Percentiles rank a stretch among this genome's conserved stretches.
Evolutionary conservation across 768 basidiomycete species (phyloP).

Genomic region (Megacollybia marginata): DNA sequence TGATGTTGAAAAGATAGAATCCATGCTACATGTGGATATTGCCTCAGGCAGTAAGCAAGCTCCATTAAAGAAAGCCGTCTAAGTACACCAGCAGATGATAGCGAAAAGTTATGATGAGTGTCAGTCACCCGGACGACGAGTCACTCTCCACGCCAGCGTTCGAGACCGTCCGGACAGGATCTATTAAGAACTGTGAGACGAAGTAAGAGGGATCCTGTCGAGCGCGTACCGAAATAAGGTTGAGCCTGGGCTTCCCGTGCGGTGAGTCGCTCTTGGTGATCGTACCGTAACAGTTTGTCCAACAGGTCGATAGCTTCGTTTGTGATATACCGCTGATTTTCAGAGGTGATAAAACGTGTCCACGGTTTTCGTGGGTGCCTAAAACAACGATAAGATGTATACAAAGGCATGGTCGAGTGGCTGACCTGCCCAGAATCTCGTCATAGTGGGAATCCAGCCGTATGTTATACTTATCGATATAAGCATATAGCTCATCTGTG

Average conservation of each 20-base stretch:
- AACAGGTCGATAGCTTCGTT: constrained; percentile 96
- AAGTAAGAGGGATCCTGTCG: constrained; percentile 5
- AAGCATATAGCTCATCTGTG: constrained; percentile 89
- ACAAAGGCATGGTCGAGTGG: background rate
- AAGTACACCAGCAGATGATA: background rate
- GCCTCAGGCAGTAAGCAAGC: no score
- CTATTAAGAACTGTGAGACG: constrained; percentile 28
- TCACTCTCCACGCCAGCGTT: constrained; percentile 60
- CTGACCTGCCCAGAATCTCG: constrained; percentile 81
- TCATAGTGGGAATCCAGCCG: constrained; percentile 95
- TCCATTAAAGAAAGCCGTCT: no score
- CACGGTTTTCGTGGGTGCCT: constrained; percentile 94
- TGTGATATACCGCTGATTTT: constrained; percentile 93
- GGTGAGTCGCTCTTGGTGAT: constrained; percentile 94
- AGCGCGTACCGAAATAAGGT: constrained; percentile 75
- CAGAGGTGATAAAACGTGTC: constrained; percentile 91
- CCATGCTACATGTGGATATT: no score
- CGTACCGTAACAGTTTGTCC: constrained; percentile 92
- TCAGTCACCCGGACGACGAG: constrained; percentile 41
- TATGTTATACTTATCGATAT: constrained; percentile 93
- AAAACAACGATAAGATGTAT: constrained; percentile 1
- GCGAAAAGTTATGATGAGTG: background rate
- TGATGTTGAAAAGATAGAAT: no score
- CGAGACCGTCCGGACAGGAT: constrained; percentile 56
- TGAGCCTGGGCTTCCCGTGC: constrained; percentile 90